These are phyloP conservation scores for Penicillium nucicola DNA, from an alignment of 495 filamentous ascomycete genomes.

Conservation along the genomic window DNA sequence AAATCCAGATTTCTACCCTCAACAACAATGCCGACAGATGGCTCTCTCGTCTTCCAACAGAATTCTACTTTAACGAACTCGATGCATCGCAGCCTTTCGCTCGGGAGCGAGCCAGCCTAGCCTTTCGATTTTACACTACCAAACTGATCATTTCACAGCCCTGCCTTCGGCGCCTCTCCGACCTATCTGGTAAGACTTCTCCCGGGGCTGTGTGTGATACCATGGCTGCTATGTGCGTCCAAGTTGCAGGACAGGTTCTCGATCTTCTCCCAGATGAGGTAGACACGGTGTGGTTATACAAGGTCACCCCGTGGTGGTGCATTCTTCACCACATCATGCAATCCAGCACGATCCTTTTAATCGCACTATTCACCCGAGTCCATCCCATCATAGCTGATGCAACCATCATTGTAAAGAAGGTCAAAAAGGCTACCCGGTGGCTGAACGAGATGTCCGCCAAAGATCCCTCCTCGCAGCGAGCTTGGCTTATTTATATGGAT, in stretches of 20 bases:
- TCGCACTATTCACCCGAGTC: conserved; percentile 50
- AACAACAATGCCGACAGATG: conserved; percentile 21
- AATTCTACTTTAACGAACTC: no score
- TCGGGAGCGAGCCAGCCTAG: conserved; percentile 31
- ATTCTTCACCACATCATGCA: conserved; percentile 60
- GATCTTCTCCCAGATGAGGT: conserved; percentile 41
- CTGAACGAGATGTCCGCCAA: conserved; percentile 44
- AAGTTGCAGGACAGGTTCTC: conserved; percentile 46
- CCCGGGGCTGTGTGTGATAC: conserved; percentile 40
- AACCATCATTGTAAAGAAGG: conserved; percentile 31
- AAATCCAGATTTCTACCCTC: conserved; percentile 14
- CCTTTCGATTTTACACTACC: conserved; percentile 53
- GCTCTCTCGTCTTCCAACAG: conserved; percentile 18
- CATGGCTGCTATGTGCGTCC: conserved; percentile 48
- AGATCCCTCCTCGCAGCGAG: conserved; percentile 44
- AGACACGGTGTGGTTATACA: conserved; percentile 37
- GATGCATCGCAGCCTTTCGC: conserved; percentile 34
- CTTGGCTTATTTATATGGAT: conserved; percentile 30
- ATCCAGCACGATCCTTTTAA: conserved; percentile 51
- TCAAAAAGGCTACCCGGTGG: conserved; percentile 48
- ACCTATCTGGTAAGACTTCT: background rate
- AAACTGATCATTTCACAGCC: conserved; percentile 57
- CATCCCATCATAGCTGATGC: conserved; percentile 30
- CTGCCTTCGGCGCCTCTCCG: conserved; percentile 48
- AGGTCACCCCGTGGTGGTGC: conserved; percentile 56